Evolutionary conservation across 345 rosid species (phyloP).

Genomic region (Eucalyptus marginata): DNA sequence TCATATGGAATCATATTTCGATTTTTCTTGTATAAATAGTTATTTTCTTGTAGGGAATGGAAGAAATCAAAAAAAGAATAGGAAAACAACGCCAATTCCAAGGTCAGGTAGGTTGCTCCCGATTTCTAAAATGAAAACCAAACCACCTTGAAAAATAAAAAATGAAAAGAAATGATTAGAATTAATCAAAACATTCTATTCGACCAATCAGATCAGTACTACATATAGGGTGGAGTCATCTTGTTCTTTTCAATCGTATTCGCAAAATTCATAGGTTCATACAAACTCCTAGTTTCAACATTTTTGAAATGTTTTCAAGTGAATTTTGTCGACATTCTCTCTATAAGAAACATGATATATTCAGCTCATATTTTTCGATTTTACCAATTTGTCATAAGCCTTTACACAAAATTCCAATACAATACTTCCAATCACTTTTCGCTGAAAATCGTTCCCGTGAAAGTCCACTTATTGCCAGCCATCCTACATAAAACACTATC

Average conservation of each 20-base stretch:
- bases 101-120: neutral
- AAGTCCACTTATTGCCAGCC: rapidly evolving
- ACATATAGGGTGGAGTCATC: neutral
- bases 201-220: neutral
- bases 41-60: neutral
- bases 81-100: neutral
- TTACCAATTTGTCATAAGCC: neutral
- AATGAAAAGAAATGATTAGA: neutral
- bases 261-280: neutral
- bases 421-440: neutral
- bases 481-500: neutral
- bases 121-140: neutral
- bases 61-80: too few species aligned
- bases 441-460: neutral
- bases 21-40: too few species aligned
- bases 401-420: neutral
- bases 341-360: too few species aligned
- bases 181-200: neutral
- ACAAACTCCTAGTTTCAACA: neutral
- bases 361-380: neutral
- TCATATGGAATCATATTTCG: too few species aligned
- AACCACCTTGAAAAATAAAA: neutral
- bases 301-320: too few species aligned
- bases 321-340: too few species aligned
- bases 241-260: neutral